Evolutionary conservation across 768 basidiomycete species (phyloP).

Genomic region (Rhizopogon sp.): DNA sequence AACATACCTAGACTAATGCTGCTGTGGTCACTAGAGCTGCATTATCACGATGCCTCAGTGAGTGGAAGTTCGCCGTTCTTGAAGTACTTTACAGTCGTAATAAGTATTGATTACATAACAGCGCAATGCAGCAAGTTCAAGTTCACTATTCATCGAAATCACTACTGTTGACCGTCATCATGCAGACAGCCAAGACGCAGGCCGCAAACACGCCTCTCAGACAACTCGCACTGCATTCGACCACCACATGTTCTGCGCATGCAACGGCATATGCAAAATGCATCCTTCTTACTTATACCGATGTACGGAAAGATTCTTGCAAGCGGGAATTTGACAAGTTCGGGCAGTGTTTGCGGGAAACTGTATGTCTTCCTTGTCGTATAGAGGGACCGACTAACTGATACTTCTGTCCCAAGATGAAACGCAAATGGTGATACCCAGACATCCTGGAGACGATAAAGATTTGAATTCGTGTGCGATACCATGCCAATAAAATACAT

Average conservation of each 20-base stretch:
- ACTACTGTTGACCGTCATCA: background rate
- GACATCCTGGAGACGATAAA: constrained; percentile 9
- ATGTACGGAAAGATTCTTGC: constrained; percentile 82
- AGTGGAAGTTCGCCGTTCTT: background rate
- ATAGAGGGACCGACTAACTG: background rate
- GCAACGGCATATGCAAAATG: constrained; percentile 87
- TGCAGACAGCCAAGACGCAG: constrained; percentile 24
- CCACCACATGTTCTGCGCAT: constrained; percentile 64
- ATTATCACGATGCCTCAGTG: background rate
- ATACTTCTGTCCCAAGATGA: constrained; percentile 35
- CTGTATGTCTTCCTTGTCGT: constrained; percentile 47
- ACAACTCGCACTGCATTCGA: constrained; percentile 66
- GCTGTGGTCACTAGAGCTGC: background rate
- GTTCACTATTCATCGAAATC: no score
- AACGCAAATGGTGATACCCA: constrained; percentile 44
- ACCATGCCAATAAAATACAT: constrained; percentile 12
- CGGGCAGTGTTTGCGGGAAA: constrained; percentile 71
- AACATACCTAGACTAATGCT: background rate
- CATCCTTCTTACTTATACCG: constrained; percentile 75
- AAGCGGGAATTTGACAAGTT: constrained; percentile 81
- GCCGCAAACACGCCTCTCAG: constrained; percentile 45
- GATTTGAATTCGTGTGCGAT: constrained; percentile 8
- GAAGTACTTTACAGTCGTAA: no score
- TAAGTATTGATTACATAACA: background rate
- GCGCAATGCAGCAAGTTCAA: no score